Evolutionary conservation across 257 asterid species (phyloP), one percentile per base, ranked within the genome.

Genomic region (Ilex aquifolium): DNA sequence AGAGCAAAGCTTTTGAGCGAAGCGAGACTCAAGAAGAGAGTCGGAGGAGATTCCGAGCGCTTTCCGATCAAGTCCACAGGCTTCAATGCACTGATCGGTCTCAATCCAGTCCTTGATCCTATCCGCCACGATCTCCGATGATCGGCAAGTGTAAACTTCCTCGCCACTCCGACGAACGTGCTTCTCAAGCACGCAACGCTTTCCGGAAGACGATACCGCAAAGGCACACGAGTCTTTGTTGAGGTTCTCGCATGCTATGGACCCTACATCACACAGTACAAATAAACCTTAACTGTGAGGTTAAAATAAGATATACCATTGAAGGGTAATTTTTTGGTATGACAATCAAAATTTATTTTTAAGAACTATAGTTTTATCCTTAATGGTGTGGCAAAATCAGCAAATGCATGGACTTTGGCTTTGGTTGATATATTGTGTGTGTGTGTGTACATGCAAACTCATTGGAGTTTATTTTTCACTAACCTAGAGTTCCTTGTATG

Each of bases 21-120:
- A 87, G 0, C 46, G 76, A 67, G 83, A 60, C 10, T 90, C 95
- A 13, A 90, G 36, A 13, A 90, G 83, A 17, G 79, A 77, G 11
- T 90, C 95, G 0, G 97, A 90, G 8, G 97, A 90, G 36, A 90
- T 90, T n/a, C 97, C 97, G 4, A 87, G 88, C 2, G 76, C 65
- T 6, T 69, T 72, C 61, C 95, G 77, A 27, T 83, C 82, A 30
- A 90, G 70, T 0, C 91, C 90, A 56, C 97, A 90, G 0, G 87
- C 78, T 4, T 58, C 44, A 8, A 90, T 63, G 77, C 97, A 90
- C 7, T 75, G 71, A 6, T 81, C 89, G 1, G 77, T 87, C 68
- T 90, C 97, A 17, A 90, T 69, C 81, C 58, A 60, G 31, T 82
- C 72, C 63, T 65, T 83, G 52, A 82, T 13, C 7, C 60, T 72